Percentiles rank a stretch among this genome's conserved stretches.
These are phyloP conservation scores for Pyrenula massariospora DNA, from an alignment of 495 filamentous ascomycete genomes.

Conservation along the genomic window DNA sequence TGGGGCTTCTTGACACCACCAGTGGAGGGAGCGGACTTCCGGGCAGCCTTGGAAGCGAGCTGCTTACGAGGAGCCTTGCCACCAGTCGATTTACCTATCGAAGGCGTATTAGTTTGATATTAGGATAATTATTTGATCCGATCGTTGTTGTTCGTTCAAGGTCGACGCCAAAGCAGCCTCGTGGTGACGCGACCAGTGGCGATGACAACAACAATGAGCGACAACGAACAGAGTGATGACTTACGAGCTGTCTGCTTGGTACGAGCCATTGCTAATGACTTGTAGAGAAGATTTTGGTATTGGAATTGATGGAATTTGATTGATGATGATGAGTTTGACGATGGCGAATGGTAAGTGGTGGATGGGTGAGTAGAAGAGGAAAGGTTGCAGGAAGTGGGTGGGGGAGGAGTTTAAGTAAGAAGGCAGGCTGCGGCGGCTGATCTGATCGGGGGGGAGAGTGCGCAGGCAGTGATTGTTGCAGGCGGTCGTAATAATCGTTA, in stretches of 20 bases:
- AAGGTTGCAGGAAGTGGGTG: conserved; percentile 37
- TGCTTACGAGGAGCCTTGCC: conserved; percentile 99
- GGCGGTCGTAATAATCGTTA: neutral
- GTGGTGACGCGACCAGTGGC: conserved; percentile 1
- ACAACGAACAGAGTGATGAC: conserved; percentile 24
- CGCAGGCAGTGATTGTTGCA: conserved; percentile 2
- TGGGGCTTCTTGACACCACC: conserved; percentile 99
- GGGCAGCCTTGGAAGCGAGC: conserved; percentile 78
- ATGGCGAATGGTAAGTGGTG: conserved; percentile 24
- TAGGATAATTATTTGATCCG: conserved; percentile 5
- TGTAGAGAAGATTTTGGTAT: conserved; percentile 6
- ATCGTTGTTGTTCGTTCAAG: conserved; percentile 20
- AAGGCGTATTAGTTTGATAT: conserved; percentile 3
- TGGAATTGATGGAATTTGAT: conserved; percentile 34
- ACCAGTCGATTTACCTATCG: conserved; percentile 84
- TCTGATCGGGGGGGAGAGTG: conserved; percentile 24
- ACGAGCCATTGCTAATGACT: conserved; percentile 71
- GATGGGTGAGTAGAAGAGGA: conserved; percentile 24
- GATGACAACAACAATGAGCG: conserved; percentile 11
- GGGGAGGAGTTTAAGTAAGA: conserved; percentile 39
- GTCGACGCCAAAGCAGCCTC: conserved; percentile 2
- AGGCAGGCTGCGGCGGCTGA: conserved; percentile 23
- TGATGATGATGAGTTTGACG: conserved; percentile 36
- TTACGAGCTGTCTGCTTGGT: conserved; percentile 99
- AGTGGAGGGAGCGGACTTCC: conserved; percentile 64